Conservation (phyloP, 768 basidiomycete species). For the Tylopilus vinaceipallidus region DNA sequence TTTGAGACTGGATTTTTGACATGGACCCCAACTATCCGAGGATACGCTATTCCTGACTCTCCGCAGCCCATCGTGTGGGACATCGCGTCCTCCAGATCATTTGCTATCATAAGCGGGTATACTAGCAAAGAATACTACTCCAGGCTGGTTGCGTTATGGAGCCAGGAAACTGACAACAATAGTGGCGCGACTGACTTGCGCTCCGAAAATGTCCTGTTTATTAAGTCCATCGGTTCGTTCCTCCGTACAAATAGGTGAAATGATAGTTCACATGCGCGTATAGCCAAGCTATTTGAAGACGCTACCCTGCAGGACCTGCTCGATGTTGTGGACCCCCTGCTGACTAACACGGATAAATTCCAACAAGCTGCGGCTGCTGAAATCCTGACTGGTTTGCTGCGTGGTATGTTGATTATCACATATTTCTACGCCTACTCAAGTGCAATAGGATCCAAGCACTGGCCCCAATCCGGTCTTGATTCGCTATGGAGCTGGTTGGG, state of each 20-base stretch:
- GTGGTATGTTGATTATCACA: slow-evolving; percentile 50
- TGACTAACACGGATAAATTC: slow-evolving; percentile 71
- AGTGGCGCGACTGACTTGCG: slow-evolving; percentile 54
- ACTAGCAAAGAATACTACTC: slow-evolving; percentile 56
- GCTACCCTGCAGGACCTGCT: slow-evolving; percentile 52
- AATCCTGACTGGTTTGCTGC: slow-evolving; percentile 67
- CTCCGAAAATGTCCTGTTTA: slow-evolving; percentile 45
- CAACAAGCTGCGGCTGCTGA: slow-evolving; percentile 83
- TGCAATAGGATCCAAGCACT: slow-evolving; percentile 75
- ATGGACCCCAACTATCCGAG: slow-evolving; percentile 66
- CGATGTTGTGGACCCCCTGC: slow-evolving; percentile 54
- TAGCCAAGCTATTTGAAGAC: slow-evolving; percentile 68
- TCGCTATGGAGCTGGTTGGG: slow-evolving; percentile 74
- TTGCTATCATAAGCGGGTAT: slow-evolving; percentile 50
- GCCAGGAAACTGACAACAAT: slow-evolving; percentile 73
- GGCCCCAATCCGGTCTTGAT: slow-evolving; percentile 54
- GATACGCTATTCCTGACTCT: slow-evolving; percentile 43
- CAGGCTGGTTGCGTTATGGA: slow-evolving; percentile 63
- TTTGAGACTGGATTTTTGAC: slow-evolving; percentile 74
- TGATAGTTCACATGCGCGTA: slow-evolving; percentile 28
- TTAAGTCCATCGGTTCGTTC: slow-evolving; percentile 48
- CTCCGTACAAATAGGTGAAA: slow-evolving; percentile 37
- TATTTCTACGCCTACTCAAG: slow-evolving; percentile 5
- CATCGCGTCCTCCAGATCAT: slow-evolving; percentile 42
- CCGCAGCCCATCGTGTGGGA: slow-evolving; percentile 52